Base-by-base conservation (phyloP, 2,329 filamentous ascomycete genomes). In the Pestalotiopsis sp. region DNA sequence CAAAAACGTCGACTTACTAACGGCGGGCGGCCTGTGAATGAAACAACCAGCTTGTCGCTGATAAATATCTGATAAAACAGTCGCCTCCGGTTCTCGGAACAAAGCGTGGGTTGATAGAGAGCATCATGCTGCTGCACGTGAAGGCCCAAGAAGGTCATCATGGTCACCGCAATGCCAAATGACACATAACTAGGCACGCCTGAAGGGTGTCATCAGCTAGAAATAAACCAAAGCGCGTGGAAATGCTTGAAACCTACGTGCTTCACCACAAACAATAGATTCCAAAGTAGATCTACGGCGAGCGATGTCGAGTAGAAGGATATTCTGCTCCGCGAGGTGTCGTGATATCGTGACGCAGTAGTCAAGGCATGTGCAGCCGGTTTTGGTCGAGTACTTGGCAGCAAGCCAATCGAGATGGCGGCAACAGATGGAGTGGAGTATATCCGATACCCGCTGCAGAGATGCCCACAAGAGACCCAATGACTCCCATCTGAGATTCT, bases 21-120 rank as follows among this genome's bases (percentile, higher is more conserved):
- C 0, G 88, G 88, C 0, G 88, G 88, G 0, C 87, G 79, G 0
- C 88, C 88, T 0, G 84, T 83, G 60, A 89, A 88, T 0, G 85
- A 81, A 0, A 85, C 82, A 0, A 80, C 77, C 9, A 82, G 82
- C 58, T 88, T 88, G 72, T 90, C 87, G 9, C 82, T 72, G 41
- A 75, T 78, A 67, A 82, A 85, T 23, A 83, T 70, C 2, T 77
- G 72, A 0, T 76, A 75, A 4, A 82, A 80, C 2, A 84, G 63
- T 2, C 79, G 71, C 20, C 78, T 74, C 36, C 76, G 76, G n/a
- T 74, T 72, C 61, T 85, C 82, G 0, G 79, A 78, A 2, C 78
- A 72, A 1, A 82, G 73, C 0, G 81, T 76, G 0, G 80, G 78
- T 2, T 71, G 57, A 60, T 81, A 81, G 0, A 72, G 69, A 4